Base-by-base conservation (phyloP, 2,329 filamentous ascomycete species). In the Pseudogymnoascus pannorum region DNA sequence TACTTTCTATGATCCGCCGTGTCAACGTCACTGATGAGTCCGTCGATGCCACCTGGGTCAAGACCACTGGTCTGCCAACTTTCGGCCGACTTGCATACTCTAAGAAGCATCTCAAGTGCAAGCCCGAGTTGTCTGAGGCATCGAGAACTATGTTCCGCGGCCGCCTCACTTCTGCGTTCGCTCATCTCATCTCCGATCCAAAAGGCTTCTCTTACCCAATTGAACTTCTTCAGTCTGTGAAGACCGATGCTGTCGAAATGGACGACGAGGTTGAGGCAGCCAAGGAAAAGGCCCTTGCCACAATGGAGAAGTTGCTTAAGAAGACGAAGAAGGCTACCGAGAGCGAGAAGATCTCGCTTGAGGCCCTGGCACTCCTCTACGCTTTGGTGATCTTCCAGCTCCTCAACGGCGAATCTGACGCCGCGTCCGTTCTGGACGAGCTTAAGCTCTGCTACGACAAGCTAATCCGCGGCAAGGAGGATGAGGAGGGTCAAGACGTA, bases 361-460 rank as follows among this genome's bases (percentile, higher is more conserved):
- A 86, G 63, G 89, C 89, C 0, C 82, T 97, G 62, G 87, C 88
- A 18, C 80, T 97, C 35, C 81, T 97, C 1, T 91, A 96, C 72
- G 87, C 91, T 0, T 82, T 97, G 59, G 88, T 91, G 0, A 83
- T 97, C 12, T 80, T 97, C 61, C 91, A 97, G 72, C 81, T 96
- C 7, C 96, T 96, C 76, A 92, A 93, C 69, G 90, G 91, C 22
- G 92, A 96, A 63, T 81, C 88, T 0, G 94, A 97, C 70, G 90
- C 92, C 0, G 82, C 96, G 20, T 86, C 88, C 57, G 87, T 94
- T 64, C 77, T 97, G 7, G 84, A 89, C 60, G 93, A 97, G 67
- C 79, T 97, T n/a, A 83, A 88, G 66, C 79, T 87, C 63, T 92
- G 88, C 72, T 88, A 87, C 63, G 81, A 88, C 44, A 86, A 85